Base-by-base conservation (phyloP, 2,329 filamentous ascomycete genomes). In the Zymoseptoria pseudotritici region DNA sequence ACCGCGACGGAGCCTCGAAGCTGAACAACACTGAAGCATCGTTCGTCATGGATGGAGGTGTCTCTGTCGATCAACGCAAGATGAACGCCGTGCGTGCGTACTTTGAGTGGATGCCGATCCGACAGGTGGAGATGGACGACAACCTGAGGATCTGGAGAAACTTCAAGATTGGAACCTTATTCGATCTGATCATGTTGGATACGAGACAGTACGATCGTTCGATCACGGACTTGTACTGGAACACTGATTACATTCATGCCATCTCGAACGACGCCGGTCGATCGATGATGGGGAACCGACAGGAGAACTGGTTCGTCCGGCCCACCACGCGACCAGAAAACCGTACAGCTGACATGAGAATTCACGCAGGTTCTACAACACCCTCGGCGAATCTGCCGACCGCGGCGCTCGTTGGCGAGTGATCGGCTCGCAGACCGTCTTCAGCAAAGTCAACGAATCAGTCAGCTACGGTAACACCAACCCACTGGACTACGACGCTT, bases 41-140 rank as follows among this genome's bases (percentile, higher is more conserved):
- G 0, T 90, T 89, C 73, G 69, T 83, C 26, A 76, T 80, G 54
- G 79, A 83, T 58, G 75, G 75, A 11, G 75, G 76, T 57, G 79
- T 89, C n/a, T 83, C 80, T 31, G 83, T 89, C n/a, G 86, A 89
- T 65, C 83, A 87, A 70, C 81, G 86, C 63, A 90, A 89, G 76
- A 85, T 88, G 78, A 88, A 89, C 57, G 87, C 86, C 1, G 86
- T 90, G 2, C 79, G 87, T 46, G 86, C 86, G 2, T 87, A 87
- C 67, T 88, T 87, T 61, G 85, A 88, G 69, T 72, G 70, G 72
- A 69, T 66, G 79, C 82, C 82, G 1, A 81, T 84, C 62, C 77
- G 82, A 64, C 85, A 87, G 70, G 80, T 86, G 2, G 84, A 86
- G 57, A 82, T 88, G 76, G 86, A 88, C 63, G 86, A 89, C 71